Evolutionary conservation across 345 rosid species (phyloP).

Genomic region (Dimocarpus longan): DNA sequence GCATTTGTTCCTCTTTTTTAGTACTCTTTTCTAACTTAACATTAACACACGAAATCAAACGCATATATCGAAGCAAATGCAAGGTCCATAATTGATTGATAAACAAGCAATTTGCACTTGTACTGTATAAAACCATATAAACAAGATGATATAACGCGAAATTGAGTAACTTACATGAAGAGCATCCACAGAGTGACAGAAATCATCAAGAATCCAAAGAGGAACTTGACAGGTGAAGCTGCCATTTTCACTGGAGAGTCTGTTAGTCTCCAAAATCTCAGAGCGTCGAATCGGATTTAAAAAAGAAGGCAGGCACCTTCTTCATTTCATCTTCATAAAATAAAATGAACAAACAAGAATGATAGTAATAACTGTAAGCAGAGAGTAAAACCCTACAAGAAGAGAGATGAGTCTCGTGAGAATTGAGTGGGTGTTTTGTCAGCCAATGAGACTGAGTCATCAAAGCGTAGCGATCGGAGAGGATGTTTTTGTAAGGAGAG

Average conservation of each 20-base stretch:
- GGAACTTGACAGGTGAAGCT: constrained; percentile 91
- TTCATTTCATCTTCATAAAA: constrained; percentile 28
- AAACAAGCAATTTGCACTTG: too few species aligned
- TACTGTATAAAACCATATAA: not conserved
- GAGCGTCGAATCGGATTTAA: constrained; percentile 26
- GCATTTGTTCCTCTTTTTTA: too few species aligned
- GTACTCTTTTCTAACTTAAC: not conserved
- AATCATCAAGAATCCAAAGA: constrained; percentile 76
- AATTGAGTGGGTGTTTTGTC: constrained; percentile 19
- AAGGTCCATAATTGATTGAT: constrained; percentile 13
- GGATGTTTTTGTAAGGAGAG: constrained; percentile 21
- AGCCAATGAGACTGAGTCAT: constrained; percentile 33
- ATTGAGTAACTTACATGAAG: constrained; percentile 67
- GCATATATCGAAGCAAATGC: not conserved
- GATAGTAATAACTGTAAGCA: not conserved
- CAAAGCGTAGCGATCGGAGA: constrained; percentile 30
- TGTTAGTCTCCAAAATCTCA: constrained; percentile 18
- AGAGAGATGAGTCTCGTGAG: constrained; percentile 24
- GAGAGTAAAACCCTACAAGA: constrained; percentile 9
- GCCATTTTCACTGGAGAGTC: constrained; percentile 50
- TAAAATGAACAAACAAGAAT: not conserved
- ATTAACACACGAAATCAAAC: not conserved
- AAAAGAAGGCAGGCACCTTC: constrained; percentile 33
- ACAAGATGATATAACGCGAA: not conserved
- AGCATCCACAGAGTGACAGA: constrained; percentile 82